Conservation (phyloP, 345 rosid genomes). For the Arabis hirsuta region DNA sequence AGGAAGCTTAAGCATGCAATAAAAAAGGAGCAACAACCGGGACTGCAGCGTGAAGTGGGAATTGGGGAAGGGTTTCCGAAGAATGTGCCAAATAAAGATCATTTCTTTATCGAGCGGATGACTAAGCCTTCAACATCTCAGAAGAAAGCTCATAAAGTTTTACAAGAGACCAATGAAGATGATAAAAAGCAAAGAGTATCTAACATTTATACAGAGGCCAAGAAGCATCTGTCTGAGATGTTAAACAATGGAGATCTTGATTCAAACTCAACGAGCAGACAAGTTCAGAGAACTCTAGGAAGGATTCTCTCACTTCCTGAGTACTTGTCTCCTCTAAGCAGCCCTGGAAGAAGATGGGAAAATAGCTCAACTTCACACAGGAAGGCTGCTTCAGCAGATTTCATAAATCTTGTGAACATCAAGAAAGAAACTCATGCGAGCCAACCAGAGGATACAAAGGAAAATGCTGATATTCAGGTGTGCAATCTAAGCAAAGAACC, state of each 20-base stretch:
- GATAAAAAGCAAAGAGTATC: slow-evolving; percentile 57
- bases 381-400: slow-evolving; percentile 54
- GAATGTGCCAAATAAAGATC: slow-evolving; percentile 77
- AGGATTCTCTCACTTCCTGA: slow-evolving; percentile 86
- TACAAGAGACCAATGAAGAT: slow-evolving; percentile 42
- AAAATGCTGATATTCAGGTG: slow-evolving; percentile 42
- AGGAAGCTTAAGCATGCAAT: slow-evolving; percentile 83
- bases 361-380: slow-evolving; percentile 54
- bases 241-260: slow-evolving; percentile 59
- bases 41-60: slow-evolving; percentile 34
- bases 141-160: slow-evolving; percentile 51
- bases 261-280: slow-evolving; percentile 52
- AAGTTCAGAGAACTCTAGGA: slow-evolving; percentile 66
- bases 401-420: slow-evolving; percentile 44
- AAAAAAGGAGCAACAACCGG: slow-evolving; percentile 72
- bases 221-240: slow-evolving; percentile 89
- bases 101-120: slow-evolving; percentile 83
- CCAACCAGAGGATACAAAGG: slow-evolving; percentile 41
- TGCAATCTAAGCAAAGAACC: slow-evolving; percentile 44
- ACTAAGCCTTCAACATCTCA: slow-evolving; percentile 56
- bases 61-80: slow-evolving; percentile 56
- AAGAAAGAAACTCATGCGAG: slow-evolving; percentile 51
- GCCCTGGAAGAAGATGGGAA: slow-evolving; percentile 69
- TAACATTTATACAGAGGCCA: slow-evolving; percentile 86
- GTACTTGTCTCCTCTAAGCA: slow-evolving; percentile 64